Base-by-base conservation (phyloP, 192 early-diverging fungal genomes). In the Obelidium mucronatum region DNA sequence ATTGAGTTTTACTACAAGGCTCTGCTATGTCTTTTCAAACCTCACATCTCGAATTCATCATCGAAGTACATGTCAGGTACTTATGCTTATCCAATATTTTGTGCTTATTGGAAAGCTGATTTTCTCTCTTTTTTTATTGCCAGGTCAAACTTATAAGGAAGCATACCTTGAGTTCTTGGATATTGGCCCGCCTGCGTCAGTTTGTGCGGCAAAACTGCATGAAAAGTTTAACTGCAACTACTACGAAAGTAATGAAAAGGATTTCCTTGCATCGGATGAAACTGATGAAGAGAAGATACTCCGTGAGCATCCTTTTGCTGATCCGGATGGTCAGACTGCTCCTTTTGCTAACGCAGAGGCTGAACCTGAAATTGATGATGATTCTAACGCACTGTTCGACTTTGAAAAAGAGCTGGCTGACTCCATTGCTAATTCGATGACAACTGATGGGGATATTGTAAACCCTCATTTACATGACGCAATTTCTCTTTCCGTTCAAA, bases 181-280 rank as follows among this genome's bases (percentile, higher is more conserved):
- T 3, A n/a, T 11, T 15, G 34, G 67, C 42, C 55, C 34, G 2
- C 5, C 8, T 15, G 33, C 24, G 33, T 33, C 4, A 26, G 67
- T 52, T 4, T 11, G 24, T 35, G 28, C 42, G 19, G 40, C 1
- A n/a, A 11, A 59, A 3, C 42, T 58, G 4, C 55, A 58, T 30
- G 55, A 58, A 24, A 6, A 58, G 24, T 58, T 58, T 5, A 58
- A 58, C 26, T 5, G 8, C 24, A 58, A 58, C 26, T 24, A 58
- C 55, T 58, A 58, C 24, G 55, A 58, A 58, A 58, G 55, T 30
- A 58, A 58, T 58, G 55, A 58, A 30, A 58, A 58, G 55, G 55
- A 58, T 30, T 58, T 58, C 28, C n/a, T 58, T 5, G 24, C 5
- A 6, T 19, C 24, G 6, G 55, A 58, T 5, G 55, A 58, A 24